Conservation (phyloP, 495 filamentous ascomycete genomes). For the Glarea lozoyensis region DNA sequence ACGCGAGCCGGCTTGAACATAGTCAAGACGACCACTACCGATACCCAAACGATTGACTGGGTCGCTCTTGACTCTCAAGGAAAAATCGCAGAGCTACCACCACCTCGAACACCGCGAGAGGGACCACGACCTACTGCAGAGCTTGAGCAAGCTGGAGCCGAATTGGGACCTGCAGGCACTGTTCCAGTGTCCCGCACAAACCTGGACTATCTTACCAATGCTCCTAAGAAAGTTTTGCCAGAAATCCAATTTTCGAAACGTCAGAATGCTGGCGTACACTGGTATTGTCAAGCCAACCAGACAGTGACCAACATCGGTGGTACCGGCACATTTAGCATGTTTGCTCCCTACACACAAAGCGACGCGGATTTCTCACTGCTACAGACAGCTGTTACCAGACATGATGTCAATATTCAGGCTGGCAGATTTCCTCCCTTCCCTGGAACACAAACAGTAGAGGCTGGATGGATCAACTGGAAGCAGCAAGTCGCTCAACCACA, state of each 20-base stretch:
- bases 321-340: constrained; percentile 18
- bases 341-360: constrained; percentile 11
- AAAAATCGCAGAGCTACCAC: constrained; percentile 16
- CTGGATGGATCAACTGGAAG: constrained; percentile 23
- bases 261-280: constrained; percentile 11
- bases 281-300: constrained; percentile 20
- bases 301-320: constrained; percentile 17
- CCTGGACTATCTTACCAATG: constrained; percentile 3
- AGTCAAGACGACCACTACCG: constrained; percentile 13
- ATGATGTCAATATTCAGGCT: neutral
- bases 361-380: constrained; percentile 21
- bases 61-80: constrained; percentile 18
- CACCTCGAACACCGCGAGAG: constrained; percentile 1
- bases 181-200: constrained; percentile 19
- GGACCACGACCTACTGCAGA: constrained; percentile 3
- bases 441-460: constrained; percentile 22
- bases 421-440: neutral
- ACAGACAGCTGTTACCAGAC: constrained; percentile 19
- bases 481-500: constrained; percentile 16
- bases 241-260: neutral
- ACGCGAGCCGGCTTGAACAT: neutral
- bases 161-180: constrained; percentile 19
- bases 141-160: constrained; percentile 5
- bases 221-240: constrained; percentile 11
- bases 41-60: constrained; percentile 21